These are phyloP conservation scores for Colletotrichum simmondsii DNA, from an alignment of 2,329 filamentous ascomycete species.

Conservation along the genomic window DNA sequence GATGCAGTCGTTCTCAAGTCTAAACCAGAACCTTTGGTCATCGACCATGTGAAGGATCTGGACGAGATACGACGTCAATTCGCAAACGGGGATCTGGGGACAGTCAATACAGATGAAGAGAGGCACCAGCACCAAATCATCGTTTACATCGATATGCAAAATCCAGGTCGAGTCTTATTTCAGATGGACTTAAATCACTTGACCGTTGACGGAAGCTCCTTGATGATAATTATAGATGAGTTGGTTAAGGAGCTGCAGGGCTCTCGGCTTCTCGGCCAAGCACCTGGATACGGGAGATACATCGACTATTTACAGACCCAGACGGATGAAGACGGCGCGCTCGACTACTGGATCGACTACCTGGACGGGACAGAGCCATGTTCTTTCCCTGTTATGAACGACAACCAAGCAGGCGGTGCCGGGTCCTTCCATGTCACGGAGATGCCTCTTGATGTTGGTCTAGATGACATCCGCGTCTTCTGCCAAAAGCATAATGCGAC, in stretches of 20 bases:
- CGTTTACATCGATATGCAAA: background rate
- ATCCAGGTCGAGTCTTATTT: background rate
- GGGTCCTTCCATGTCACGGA: conserved; percentile 16
- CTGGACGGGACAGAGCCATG: conserved; percentile 36
- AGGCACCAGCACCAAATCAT: conserved; percentile 6
- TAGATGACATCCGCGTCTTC: background rate
- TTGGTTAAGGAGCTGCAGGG: background rate
- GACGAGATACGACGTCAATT: conserved; percentile 1
- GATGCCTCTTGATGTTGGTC: background rate
- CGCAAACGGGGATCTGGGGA: background rate
- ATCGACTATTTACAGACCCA: conserved; percentile 34
- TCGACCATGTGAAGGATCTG: conserved; percentile 23
- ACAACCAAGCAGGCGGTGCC: background rate
- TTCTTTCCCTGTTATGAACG: conserved; percentile 34
- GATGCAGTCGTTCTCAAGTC: conserved; percentile 29
- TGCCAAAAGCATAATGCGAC: conserved; percentile 17
- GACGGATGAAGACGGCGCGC: conserved; percentile 21
- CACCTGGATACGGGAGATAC: conserved; percentile 34
- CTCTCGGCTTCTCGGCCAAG: background rate
- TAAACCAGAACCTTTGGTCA: conserved; percentile 10
- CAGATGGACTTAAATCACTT: conserved; percentile 27
- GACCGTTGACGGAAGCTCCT: conserved; percentile 22
- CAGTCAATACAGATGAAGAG: background rate
- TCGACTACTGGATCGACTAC: conserved; percentile 38
- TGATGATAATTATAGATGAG: conserved; percentile 19